These are phyloP conservation scores for Coemansia sp. DNA, from an alignment of 192 early-diverging fungal species.

Conservation along the genomic window DNA sequence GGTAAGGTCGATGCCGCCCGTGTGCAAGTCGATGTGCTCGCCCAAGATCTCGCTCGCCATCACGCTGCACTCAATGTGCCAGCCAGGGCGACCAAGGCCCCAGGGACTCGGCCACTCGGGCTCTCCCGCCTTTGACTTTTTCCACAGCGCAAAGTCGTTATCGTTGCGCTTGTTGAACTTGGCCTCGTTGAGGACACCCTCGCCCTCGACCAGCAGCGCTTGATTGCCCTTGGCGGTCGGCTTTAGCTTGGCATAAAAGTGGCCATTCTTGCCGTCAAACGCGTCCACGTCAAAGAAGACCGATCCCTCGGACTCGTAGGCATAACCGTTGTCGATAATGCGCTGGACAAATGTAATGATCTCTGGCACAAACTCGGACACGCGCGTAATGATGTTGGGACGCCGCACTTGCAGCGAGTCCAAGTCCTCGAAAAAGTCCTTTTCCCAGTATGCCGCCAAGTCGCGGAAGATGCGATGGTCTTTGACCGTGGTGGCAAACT, in stretches of 20 bases:
- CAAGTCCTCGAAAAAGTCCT: conserved; percentile 93
- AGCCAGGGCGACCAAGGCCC: conserved; percentile 93
- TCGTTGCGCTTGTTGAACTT: conserved; percentile 67
- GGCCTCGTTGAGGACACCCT: conserved; percentile 79
- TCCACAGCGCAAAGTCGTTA: conserved; percentile 98
- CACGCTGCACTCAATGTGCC: conserved; percentile 99
- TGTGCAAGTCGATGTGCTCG: conserved; percentile 89
- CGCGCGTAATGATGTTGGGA: conserved; percentile 89
- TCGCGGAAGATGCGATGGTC: conserved; percentile 93
- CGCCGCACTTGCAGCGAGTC: conserved; percentile 83
- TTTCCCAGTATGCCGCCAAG: conserved; percentile 91
- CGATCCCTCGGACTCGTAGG: conserved; percentile 77
- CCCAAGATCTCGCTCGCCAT: conserved; percentile 96
- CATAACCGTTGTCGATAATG: conserved; percentile 96
- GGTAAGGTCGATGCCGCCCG: conserved; percentile 91
- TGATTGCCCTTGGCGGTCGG: conserved; percentile 85
- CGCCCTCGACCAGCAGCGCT: conserved; percentile 80
- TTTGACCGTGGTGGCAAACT: conserved; percentile 66
- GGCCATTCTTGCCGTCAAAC: conserved; percentile 80
- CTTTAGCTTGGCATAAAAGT: conserved; percentile 94
- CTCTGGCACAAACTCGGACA: conserved; percentile 96
- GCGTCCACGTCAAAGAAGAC: conserved; percentile 92
- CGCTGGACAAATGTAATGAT: conserved; percentile 87
- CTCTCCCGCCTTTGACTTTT: conserved; percentile 90
- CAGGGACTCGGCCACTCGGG: conserved; percentile 93